Evolutionary conservation across 495 filamentous ascomycete genomes (phyloP), one percentile per base, ranked within the genome.

Genomic region (Talaromyces stipitatus): DNA sequence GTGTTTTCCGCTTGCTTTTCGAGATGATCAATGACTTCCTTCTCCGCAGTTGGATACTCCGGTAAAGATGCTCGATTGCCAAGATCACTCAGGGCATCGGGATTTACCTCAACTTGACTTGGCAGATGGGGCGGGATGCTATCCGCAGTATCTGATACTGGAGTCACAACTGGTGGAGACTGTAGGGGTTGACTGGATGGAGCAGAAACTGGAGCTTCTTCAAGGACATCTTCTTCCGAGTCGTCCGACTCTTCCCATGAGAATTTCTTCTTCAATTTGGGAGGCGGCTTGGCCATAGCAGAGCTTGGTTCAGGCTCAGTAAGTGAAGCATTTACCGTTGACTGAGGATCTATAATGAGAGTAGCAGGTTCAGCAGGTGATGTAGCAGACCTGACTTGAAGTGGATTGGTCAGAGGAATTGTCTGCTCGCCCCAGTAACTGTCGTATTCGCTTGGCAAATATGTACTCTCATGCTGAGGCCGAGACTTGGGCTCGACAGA

Each of bases 391-490:
- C 30, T 50, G 6, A 45, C 36, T 20, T 57, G 55, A 14, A 57
- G 55, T 20, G 55, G 47, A 38, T 27, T 51, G 12, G 55, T 57
- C 4, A 26, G 28, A 50, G 55, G 20, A 7, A 57, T 41, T n/a
- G 47, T 55, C 8, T 62, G 51, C 29, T 69, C 73, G 56, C 75
- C 78, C 83, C 79, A 82, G 63, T 84, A 82, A 50, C 76, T 78
- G 55, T 85, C 84, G 66, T 84, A 83, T 59, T 85, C 81, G 26
- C 68, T 71, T 1, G 82, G 83, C 24, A 84, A 66, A 26, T 79
- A 75, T 4, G 75, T 76, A 46, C 78, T 80, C 48, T 78, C 73
- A 52, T 54, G 61, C 46, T 68, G 63, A 12, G 68, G 52, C 22
- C 64, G 66, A 11, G 60, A 59, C 1, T 41, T 59, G 10, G 48